Evolutionary conservation across 495 filamentous ascomycete species (phyloP).

Genomic region (Penicillium cinerascens): DNA sequence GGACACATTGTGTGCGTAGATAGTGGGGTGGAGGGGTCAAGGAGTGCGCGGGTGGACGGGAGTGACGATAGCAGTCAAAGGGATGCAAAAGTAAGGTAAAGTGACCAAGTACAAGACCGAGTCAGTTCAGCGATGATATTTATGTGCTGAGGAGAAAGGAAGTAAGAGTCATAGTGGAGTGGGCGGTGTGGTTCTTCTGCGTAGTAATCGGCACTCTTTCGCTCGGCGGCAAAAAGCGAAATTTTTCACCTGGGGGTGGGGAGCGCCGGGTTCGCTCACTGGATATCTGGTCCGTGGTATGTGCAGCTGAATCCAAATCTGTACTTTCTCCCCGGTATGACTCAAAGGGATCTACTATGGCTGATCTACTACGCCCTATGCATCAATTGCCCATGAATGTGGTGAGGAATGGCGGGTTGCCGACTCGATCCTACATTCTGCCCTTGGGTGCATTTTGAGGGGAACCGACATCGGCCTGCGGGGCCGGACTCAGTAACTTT

Average conservation of each 20-base stretch:
- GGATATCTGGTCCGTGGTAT: neutral
- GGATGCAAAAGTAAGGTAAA: neutral
- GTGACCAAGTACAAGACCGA: slow-evolving; percentile 1
- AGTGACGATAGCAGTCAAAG: neutral
- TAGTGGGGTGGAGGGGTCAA: slow-evolving; percentile 25
- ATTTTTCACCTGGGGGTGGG: slow-evolving; percentile 15
- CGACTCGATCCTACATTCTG: neutral
- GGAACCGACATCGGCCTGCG: slow-evolving; percentile 6
- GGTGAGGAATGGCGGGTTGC: neutral
- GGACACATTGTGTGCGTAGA: slow-evolving; percentile 42
- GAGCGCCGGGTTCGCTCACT: slow-evolving; percentile 13
- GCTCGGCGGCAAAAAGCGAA: slow-evolving; percentile 26
- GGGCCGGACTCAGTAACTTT: neutral
- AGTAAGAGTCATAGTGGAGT: slow-evolving; percentile 28
- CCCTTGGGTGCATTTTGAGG: neutral
- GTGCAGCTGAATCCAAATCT: neutral
- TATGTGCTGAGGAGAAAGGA: slow-evolving; percentile 9
- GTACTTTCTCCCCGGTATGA: neutral
- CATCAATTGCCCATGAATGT: neutral
- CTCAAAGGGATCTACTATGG: neutral
- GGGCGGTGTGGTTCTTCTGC: slow-evolving; percentile 22
- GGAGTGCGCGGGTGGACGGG: neutral
- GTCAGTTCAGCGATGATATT: slow-evolving; percentile 13
- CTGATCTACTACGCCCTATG: neutral
- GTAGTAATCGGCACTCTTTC: slow-evolving; percentile 23